These are phyloP conservation scores for Mucor irregularis DNA, from an alignment of 371 early-diverging fungal genomes.

Conservation along the genomic window DNA sequence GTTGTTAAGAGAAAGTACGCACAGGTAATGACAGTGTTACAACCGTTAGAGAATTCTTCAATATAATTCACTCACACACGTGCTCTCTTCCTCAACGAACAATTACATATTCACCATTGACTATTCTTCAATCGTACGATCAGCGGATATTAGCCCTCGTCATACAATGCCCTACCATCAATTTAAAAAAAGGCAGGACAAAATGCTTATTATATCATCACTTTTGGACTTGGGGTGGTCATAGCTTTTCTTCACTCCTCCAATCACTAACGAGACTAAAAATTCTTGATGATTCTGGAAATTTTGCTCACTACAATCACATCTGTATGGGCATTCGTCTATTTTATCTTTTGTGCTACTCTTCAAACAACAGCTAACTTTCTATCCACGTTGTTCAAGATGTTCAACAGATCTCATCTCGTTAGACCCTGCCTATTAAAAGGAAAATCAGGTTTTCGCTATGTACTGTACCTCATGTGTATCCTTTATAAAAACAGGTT, in stretches of 20 bases:
- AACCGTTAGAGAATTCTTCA: no score
- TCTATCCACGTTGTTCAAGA: background rate
- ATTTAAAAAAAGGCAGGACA: background rate
- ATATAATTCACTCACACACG: background rate
- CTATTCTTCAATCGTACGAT: constrained; percentile 12
- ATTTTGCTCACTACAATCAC: background rate
- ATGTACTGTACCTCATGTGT: no score
- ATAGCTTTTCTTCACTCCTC: constrained; percentile 9
- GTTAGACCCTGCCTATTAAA: background rate
- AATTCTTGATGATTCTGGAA: constrained; percentile 8
- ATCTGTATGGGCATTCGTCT: background rate
- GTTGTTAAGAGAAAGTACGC: no score
- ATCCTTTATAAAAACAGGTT: no score
- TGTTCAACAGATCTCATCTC: background rate
- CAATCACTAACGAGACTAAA: constrained; percentile 5
- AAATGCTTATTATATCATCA: background rate
- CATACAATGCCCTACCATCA: constrained; percentile 7
- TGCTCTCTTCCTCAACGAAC: constrained; percentile 8
- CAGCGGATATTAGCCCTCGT: constrained; percentile 1
- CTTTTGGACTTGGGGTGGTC: constrained; percentile 18
- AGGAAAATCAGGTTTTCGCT: no score
- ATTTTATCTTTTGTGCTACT: background rate
- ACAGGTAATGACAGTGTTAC: no score
- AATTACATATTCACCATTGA: background rate
- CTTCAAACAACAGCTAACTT: constrained; percentile 7